phyloP scores from a whole-genome alignment of 1,139 yeast species.

The Debaryomycetaceae sp. region DNA sequence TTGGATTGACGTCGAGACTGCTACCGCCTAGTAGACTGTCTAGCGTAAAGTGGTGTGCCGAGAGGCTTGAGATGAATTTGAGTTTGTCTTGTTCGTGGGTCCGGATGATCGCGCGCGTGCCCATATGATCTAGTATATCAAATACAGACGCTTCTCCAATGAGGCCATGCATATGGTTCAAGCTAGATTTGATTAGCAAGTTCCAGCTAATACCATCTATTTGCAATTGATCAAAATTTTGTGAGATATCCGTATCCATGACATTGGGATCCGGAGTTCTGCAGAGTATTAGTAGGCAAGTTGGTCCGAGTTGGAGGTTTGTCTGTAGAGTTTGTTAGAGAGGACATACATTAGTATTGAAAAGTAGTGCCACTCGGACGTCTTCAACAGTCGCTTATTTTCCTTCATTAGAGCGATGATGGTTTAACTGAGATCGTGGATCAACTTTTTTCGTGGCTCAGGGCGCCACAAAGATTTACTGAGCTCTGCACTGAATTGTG shows the following conservation, averaged over 20 bases:
- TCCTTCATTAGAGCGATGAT: background rate
- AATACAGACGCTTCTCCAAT: slow-evolving; percentile 30
- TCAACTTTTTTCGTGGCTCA: too few relatives aligned
- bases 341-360: slow-evolving; percentile 9
- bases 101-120: slow-evolving; percentile 11
- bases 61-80: slow-evolving; percentile 18
- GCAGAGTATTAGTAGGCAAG: too few relatives aligned
- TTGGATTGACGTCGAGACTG: slow-evolving; percentile 8
- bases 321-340: background rate
- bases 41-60: slow-evolving; percentile 20
- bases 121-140: slow-evolving; percentile 21
- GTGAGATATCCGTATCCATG: too few relatives aligned
- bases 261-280: slow-evolving; percentile 8
- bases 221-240: too few relatives aligned
- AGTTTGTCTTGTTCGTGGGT: slow-evolving; percentile 18
- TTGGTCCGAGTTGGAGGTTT: background rate
- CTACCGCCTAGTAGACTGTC: slow-evolving; percentile 13
- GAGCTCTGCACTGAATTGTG: too few relatives aligned
- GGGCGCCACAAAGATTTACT: too few relatives aligned
- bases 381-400: background rate
- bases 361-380: slow-evolving; percentile 8
- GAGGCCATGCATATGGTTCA: slow-evolving; percentile 25
- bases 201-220: slow-evolving; percentile 34
- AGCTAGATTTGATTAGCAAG: slow-evolving; percentile 17
- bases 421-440: too few relatives aligned